Conservation (phyloP, 257 asterid genomes). For the Nicotiana tomentosiformis region DNA sequence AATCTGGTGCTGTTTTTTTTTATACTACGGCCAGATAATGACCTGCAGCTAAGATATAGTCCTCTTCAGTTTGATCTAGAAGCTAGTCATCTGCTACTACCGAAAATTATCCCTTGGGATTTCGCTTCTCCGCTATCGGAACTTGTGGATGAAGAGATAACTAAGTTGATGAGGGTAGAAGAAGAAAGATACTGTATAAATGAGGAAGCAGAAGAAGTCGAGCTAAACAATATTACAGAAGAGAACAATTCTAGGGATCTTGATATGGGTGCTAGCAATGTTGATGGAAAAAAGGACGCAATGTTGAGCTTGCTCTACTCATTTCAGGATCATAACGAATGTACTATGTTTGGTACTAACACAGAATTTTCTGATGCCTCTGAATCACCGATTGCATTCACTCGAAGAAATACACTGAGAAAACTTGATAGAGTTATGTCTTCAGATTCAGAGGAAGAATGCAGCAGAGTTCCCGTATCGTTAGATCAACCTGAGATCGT, state of each 20-base stretch:
- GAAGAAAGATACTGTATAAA: constrained; percentile 34
- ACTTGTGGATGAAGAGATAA: constrained; percentile 71
- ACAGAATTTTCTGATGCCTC: constrained; percentile 44
- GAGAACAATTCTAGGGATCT: constrained; percentile 11
- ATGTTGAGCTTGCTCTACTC: constrained; percentile 56
- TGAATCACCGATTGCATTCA: constrained; percentile 54
- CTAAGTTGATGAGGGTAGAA: constrained; percentile 44
- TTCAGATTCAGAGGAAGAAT: constrained; percentile 82
- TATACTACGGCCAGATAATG: constrained; percentile 35
- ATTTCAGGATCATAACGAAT: constrained; percentile 37
- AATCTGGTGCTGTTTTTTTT: background rate
- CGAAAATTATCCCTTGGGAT: constrained; percentile 57
- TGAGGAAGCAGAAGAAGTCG: constrained; percentile 30
- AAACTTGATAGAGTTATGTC: constrained; percentile 50
- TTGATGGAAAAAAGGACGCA: constrained; percentile 55
- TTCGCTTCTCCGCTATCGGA: constrained; percentile 71
- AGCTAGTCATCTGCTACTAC: constrained; percentile 72
- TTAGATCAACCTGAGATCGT: constrained; percentile 30
- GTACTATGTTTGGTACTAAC: constrained; percentile 31
- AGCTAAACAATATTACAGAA: constrained; percentile 16
- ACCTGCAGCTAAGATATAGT: constrained; percentile 31
- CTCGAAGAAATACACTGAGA: constrained; percentile 42
- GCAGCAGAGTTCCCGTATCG: constrained; percentile 30
- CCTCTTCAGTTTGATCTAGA: constrained; percentile 74
- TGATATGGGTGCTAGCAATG: constrained; percentile 28